These are phyloP conservation scores for Colletotrichum sp. DNA, from an alignment of 2,329 filamentous ascomycete genomes.

Conservation along the genomic window DNA sequence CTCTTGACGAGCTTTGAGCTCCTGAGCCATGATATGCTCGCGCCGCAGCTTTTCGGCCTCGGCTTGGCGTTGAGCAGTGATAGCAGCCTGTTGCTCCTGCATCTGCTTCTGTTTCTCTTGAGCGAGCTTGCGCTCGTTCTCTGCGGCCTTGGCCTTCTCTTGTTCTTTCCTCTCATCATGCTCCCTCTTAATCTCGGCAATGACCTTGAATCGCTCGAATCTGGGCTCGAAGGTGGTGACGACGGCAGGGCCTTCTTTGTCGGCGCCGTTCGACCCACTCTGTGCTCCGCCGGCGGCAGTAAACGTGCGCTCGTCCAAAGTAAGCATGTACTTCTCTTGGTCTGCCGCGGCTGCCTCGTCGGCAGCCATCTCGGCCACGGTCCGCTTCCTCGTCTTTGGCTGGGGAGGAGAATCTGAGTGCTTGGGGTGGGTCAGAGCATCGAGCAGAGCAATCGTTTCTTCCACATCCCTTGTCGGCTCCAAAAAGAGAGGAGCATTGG, in stretches of 20 bases:
- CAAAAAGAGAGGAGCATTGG: conserved; percentile 76
- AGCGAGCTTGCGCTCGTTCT: conserved; percentile 60
- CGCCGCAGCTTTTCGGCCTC: conserved; percentile 46
- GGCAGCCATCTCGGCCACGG: conserved; percentile 90
- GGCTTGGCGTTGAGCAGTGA: conserved; percentile 49
- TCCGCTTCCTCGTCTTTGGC: conserved; percentile 90
- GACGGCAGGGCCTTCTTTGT: conserved; percentile 75
- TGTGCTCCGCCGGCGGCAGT: conserved; percentile 63
- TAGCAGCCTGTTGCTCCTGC: conserved; percentile 50
- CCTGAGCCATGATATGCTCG: conserved; percentile 35
- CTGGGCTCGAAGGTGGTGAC: conserved; percentile 79
- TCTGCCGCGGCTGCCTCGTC: conserved; percentile 92
- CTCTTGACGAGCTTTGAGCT: conserved; percentile 27
- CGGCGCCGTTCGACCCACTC: conserved; percentile 63
- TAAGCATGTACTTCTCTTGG: conserved; percentile 90
- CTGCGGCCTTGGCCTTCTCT: conserved; percentile 73
- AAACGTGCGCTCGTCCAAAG: conserved; percentile 82
- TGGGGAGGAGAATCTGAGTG: conserved; percentile 79
- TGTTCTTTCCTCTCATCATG: conserved; percentile 79
- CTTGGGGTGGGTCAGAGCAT: conserved; percentile 75
- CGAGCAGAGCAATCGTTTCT: conserved; percentile 74
- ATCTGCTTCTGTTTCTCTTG: conserved; percentile 49
- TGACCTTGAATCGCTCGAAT: conserved; percentile 90
- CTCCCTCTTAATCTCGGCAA: conserved; percentile 82
- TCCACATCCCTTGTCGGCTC: conserved; percentile 74